These are phyloP conservation scores for Phaeomoniella chlamydospora DNA, from an alignment of 2,329 filamentous ascomycete species.

Conservation along the genomic window DNA sequence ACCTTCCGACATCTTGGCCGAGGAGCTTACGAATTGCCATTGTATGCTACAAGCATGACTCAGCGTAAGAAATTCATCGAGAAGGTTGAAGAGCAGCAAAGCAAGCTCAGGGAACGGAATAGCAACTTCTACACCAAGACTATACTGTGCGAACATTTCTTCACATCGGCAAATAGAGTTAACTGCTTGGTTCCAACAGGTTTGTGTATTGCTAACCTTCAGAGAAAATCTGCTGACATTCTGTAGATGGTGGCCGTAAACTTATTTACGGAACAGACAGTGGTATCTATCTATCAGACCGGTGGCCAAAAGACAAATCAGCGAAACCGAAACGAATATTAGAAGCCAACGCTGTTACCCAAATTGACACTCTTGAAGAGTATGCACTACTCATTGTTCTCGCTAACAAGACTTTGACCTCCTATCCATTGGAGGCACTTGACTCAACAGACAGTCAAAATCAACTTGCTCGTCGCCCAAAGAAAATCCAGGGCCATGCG, in stretches of 20 bases:
- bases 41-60: constrained; percentile 74
- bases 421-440: constrained; percentile 74
- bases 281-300: constrained; percentile 83
- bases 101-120: constrained; percentile 59
- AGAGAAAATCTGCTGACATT: no score
- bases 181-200: constrained; percentile 89
- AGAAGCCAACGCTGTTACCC: constrained; percentile 75
- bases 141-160: constrained; percentile 70
- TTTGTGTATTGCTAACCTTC: no score
- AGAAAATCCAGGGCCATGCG: constrained; percentile 93
- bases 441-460: constrained; percentile 64
- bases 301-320: constrained; percentile 68
- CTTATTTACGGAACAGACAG: constrained; percentile 88
- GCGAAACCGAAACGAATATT: constrained; percentile 67
- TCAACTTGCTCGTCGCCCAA: constrained; percentile 66
- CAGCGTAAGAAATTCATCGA: constrained; percentile 95
- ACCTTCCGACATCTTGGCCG: constrained; percentile 94
- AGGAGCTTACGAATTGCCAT: constrained; percentile 80
- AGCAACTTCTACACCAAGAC: constrained; percentile 58
- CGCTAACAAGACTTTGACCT: constrained; percentile 82
- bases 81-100: constrained; percentile 81
- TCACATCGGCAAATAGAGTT: constrained; percentile 75
- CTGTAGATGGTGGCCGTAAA: constrained; percentile 85
- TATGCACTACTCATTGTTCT: constrained; percentile 84
- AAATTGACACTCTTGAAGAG: constrained; percentile 92